Percentiles rank a stretch among this genome's conserved stretches.
phyloP scores from a whole-genome alignment of 768 basidiomycete genomes.

The Pholiota molesta region DNA sequence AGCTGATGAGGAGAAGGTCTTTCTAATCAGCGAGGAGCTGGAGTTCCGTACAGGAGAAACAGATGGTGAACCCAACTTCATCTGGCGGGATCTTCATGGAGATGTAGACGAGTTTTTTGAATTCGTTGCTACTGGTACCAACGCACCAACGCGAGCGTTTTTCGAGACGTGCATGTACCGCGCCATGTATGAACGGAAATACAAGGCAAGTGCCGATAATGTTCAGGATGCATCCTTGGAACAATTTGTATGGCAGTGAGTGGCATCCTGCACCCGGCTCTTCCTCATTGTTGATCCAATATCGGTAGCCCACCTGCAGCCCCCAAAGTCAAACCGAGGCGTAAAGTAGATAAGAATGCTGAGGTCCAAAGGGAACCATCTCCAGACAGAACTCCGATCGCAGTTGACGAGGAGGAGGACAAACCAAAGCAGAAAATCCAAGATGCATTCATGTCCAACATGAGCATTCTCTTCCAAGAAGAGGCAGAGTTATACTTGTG shows the following conservation, averaged over 20 bases:
- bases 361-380: conserved; percentile 7
- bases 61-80: conserved; percentile 78
- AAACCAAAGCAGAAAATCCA: conserved; percentile 12
- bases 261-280: conserved; percentile 17
- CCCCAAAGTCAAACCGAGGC: conserved; percentile 30
- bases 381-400: conserved; percentile 15
- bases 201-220: conserved; percentile 69
- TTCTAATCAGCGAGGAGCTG: conserved; percentile 89
- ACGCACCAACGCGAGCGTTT: conserved; percentile 81
- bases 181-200: conserved; percentile 96
- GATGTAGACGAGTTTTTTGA: conserved; percentile 94
- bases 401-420: conserved; percentile 16
- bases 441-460: conserved; percentile 25
- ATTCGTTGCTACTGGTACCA: conserved; percentile 81
- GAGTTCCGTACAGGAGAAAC: conserved; percentile 79
- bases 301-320: conserved; percentile 37
- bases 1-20: conserved; percentile 95
- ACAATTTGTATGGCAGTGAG: conserved; percentile 83
- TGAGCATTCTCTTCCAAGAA: conserved; percentile 37
- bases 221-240: conserved; percentile 69
- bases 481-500: conserved; percentile 67
- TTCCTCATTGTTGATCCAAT: background rate
- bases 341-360: conserved; percentile 31
- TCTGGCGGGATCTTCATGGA: conserved; percentile 91
- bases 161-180: conserved; percentile 95